A percentile compares a stretch with the other conserved stretches of the same genome.
phyloP scores from a whole-genome alignment of 2,329 filamentous ascomycete genomes.

The Ophiostoma fasciatum region DNA sequence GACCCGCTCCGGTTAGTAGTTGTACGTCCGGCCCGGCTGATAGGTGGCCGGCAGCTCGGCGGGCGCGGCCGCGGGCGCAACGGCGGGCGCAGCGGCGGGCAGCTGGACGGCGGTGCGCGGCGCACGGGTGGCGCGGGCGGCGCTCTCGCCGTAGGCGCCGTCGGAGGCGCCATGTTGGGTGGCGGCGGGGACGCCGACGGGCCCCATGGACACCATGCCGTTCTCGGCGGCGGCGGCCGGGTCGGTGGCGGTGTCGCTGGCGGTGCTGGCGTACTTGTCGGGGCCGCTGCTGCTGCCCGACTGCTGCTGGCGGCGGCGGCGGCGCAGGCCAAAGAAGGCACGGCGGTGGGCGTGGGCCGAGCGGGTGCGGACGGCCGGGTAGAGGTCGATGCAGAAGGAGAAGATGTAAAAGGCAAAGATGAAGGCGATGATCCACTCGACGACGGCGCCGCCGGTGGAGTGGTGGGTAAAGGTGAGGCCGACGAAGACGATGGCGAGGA shows the following conservation, averaged over 20 bases:
- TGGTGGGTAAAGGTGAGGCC: slow-evolving; percentile 32
- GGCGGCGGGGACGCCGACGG: no score
- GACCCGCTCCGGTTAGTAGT: no score
- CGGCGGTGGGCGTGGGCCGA: slow-evolving; percentile 15
- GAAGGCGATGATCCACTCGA: slow-evolving; percentile 70
- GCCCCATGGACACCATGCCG: neutral
- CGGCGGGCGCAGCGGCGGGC: no score
- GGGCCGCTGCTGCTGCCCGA: no score
- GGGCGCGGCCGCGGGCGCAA: no score
- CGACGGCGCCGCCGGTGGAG: slow-evolving; percentile 55
- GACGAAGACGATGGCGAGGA: slow-evolving; percentile 59
- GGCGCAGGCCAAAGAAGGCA: no score
- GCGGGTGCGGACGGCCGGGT: slow-evolving; percentile 57
- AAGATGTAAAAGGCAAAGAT: slow-evolving; percentile 81
- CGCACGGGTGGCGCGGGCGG: slow-evolving; percentile 7
- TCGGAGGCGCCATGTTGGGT: no score
- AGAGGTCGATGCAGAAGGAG: slow-evolving; percentile 75
- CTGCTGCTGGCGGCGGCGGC: no score
- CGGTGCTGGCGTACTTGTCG: neutral
- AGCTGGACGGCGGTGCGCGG: no score
- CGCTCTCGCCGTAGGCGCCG: slow-evolving; percentile 8
- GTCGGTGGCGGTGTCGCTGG: neutral
- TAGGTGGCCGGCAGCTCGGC: no score
- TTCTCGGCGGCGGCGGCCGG: neutral
- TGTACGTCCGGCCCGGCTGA: no score